A percentile compares a stretch with the other conserved stretches of the same genome.
Evolutionary conservation across 176 grass and related monocot genomes (phyloP).

Genomic region (Avena atlantica): DNA sequence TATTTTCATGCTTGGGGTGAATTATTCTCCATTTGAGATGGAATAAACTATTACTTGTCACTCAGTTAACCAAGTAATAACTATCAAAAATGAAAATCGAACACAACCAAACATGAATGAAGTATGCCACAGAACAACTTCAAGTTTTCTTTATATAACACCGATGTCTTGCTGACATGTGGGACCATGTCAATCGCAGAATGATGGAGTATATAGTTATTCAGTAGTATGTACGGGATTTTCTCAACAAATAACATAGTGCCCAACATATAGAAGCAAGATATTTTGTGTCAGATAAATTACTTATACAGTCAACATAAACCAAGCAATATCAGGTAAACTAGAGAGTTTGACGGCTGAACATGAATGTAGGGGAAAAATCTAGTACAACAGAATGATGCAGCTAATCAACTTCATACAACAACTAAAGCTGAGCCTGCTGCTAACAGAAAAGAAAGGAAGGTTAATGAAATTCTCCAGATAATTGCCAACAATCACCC

Average conservation of each 20-base stretch:
- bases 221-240: neutral
- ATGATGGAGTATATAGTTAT: neutral
- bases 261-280: neutral
- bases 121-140: constrained; percentile 5
- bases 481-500: neutral
- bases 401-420: neutral
- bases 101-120: neutral
- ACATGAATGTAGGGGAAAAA: constrained; percentile 3
- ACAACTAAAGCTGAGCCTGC: constrained; percentile 8
- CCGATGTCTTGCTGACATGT: neutral
- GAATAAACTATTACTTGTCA: neutral
- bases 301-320: neutral
- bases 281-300: constrained; percentile 10
- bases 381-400: neutral
- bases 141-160: neutral
- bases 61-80: constrained; percentile 27
- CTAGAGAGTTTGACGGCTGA: neutral
- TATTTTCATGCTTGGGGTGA: neutral
- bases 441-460: constrained; percentile 19
- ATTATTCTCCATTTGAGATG: constrained; percentile 30
- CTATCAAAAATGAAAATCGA: neutral
- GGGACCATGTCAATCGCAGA: neutral
- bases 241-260: neutral
- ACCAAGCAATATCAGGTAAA: constrained; percentile 25
- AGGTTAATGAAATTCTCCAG: constrained; percentile 10